Conservation (phyloP, 1,284 basidiomycete species). For the Bondarzewia mesenterica region DNA sequence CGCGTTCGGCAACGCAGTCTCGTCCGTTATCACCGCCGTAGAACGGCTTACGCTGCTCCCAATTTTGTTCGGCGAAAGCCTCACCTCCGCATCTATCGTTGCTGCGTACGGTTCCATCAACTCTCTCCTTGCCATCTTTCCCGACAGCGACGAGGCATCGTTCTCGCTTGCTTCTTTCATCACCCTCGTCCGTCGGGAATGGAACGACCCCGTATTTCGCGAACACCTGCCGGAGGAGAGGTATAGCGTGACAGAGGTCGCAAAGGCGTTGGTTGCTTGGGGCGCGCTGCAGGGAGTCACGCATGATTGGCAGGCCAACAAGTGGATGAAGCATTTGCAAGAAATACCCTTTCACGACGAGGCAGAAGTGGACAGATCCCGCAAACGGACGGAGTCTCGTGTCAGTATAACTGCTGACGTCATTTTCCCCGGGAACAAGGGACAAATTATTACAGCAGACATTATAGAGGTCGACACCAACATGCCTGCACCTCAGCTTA, state of each 20-base stretch:
- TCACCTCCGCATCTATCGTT: conserved; percentile 65
- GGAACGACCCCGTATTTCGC: conserved; percentile 46
- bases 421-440: conserved; percentile 46
- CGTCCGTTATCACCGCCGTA: conserved; percentile 53
- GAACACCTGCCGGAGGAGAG: conserved; percentile 50
- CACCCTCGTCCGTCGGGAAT: conserved; percentile 59
- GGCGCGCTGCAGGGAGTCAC: conserved; percentile 71
- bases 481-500: not conserved
- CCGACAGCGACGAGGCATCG: conserved; percentile 67
- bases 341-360: conserved; percentile 58
- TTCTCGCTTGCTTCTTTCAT: conserved; percentile 76
- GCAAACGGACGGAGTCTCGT: conserved; percentile 7
- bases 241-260: conserved; percentile 56
- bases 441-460: conserved; percentile 60
- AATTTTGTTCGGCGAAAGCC: conserved; percentile 63
- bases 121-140: conserved; percentile 61
- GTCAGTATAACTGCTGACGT: conserved; percentile 42
- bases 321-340: conserved; percentile 54
- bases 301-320: conserved; percentile 65
- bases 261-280: conserved; percentile 67
- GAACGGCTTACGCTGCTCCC: conserved; percentile 68
- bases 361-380: conserved; percentile 9
- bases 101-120: conserved; percentile 70
- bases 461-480: conserved; percentile 38
- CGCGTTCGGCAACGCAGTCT: conserved; percentile 47